Evolutionary conservation across 108 stramenopile genomes (phyloP).

Genomic region (Cafeteria roenbergensis): DNA sequence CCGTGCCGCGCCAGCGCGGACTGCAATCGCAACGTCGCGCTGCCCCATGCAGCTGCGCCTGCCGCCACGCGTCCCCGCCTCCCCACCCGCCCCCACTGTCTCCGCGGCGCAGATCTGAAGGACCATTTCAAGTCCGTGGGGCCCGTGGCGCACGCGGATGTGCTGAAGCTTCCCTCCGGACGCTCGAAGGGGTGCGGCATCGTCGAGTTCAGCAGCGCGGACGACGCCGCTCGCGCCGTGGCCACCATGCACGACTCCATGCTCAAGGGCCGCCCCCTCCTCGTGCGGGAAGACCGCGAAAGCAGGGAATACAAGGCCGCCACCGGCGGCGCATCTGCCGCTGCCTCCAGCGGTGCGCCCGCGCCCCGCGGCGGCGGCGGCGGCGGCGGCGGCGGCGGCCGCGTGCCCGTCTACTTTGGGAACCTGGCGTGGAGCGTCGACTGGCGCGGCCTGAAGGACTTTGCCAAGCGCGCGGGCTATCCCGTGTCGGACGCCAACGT

Average conservation of each 20-base stretch:
- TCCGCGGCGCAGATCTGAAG: too few species aligned
- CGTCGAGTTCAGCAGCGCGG: slow-evolving; percentile 67
- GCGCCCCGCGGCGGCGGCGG: too few species aligned
- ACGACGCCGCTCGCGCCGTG: slow-evolving; percentile 70
- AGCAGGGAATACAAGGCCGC: neutral
- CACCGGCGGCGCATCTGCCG: neutral
- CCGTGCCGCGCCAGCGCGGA: too few species aligned
- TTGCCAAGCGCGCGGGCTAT: neutral
- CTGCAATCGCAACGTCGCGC: too few species aligned
- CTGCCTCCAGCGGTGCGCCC: neutral
- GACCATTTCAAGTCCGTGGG: slow-evolving; percentile 55
- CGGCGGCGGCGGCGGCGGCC: too few species aligned
- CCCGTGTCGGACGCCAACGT: neutral
- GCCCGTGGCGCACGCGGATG: slow-evolving; percentile 26
- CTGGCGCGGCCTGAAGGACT: slow-evolving; percentile 39
- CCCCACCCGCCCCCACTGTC: too few species aligned
- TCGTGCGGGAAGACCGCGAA: neutral
- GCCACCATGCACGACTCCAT: slow-evolving; percentile 55
- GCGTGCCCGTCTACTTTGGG: neutral
- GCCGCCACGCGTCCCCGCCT: too few species aligned
- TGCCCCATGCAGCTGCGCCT: too few species aligned
- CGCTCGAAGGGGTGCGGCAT: slow-evolving; percentile 78
- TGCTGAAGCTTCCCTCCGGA: slow-evolving; percentile 60
- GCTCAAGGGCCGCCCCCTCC: neutral
- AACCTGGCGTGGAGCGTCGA: slow-evolving; percentile 16